Conservation (phyloP, 2,329 filamentous ascomycete genomes). For the Verticillium isaacii region DNA sequence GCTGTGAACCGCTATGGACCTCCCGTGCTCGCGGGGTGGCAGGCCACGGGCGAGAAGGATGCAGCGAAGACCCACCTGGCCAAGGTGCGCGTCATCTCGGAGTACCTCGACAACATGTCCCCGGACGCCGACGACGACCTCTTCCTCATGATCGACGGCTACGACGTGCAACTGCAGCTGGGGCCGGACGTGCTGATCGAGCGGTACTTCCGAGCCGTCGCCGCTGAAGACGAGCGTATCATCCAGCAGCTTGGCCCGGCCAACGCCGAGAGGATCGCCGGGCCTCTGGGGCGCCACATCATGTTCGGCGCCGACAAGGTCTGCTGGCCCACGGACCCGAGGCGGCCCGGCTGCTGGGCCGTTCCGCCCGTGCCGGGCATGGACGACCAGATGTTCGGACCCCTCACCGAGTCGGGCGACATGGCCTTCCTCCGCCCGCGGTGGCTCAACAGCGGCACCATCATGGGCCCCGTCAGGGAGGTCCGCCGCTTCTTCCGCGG, state of each 20-base stretch:
- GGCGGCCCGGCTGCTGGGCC: constrained; percentile 33
- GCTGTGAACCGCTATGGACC: constrained; percentile 30
- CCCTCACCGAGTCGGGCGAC: constrained; percentile 25
- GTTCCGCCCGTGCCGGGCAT: constrained; percentile 29
- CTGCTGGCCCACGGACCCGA: constrained; percentile 32
- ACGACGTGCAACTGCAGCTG: constrained; percentile 62
- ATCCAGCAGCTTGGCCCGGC: constrained; percentile 40
- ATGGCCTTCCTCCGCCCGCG: constrained; percentile 26
- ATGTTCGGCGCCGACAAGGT: constrained; percentile 41
- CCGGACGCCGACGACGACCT: constrained; percentile 47
- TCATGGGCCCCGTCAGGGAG: constrained; percentile 33
- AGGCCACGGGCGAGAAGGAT: constrained; percentile 27
- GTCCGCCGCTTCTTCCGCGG: constrained; percentile 23
- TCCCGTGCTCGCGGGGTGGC: constrained; percentile 32
- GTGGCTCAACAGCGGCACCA: constrained; percentile 41
- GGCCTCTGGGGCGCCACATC: constrained; percentile 30
- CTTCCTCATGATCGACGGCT: constrained; percentile 58
- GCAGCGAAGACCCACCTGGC: constrained; percentile 31
- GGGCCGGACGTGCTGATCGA: constrained; percentile 58
- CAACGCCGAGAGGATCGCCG: constrained; percentile 21
- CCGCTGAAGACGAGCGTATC: constrained; percentile 48
- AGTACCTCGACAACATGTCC: constrained; percentile 25
- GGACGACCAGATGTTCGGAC: constrained; percentile 26
- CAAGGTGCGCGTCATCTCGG: constrained; percentile 29
- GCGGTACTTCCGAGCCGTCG: constrained; percentile 52